Percentiles rank a stretch among this genome's conserved stretches.
Evolutionary conservation across 306 rosid species (phyloP).

Genomic region (Oxytropis ochrocephala): DNA sequence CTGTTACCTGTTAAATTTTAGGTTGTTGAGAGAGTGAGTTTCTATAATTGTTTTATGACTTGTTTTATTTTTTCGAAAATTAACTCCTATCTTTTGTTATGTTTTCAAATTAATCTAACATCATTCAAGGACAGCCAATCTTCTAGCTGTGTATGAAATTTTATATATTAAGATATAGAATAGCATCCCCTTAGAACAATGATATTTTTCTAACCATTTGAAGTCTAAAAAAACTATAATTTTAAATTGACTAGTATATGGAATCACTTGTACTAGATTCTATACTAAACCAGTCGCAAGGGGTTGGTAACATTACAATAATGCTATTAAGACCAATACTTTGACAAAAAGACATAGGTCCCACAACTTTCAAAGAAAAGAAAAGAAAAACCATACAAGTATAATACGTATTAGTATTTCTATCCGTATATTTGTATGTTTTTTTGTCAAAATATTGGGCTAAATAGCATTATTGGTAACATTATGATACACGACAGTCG

Average conservation of each 20-base stretch:
- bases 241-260: neutral
- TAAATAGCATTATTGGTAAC: too few species aligned
- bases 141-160: neutral
- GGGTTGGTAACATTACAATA: too few species aligned
- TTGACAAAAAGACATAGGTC: too few species aligned
- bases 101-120: neutral
- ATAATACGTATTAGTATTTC: too few species aligned
- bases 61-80: neutral
- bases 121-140: neutral
- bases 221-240: neutral
- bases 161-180: neutral
- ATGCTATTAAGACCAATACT: too few species aligned
- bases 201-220: neutral
- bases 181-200: conserved; percentile 10
- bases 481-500: too few species aligned
- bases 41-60: neutral
- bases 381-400: too few species aligned
- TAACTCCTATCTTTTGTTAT: neutral
- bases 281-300: neutral
- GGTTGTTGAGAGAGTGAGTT: neutral
- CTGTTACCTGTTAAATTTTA: neutral
- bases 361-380: too few species aligned
- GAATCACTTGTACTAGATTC: neutral
- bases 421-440: too few species aligned
- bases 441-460: too few species aligned